Percentiles rank a stretch among this genome's conserved stretches.
phyloP scores from a whole-genome alignment of 495 filamentous ascomycete species.

The Penicillium cinerascens region DNA sequence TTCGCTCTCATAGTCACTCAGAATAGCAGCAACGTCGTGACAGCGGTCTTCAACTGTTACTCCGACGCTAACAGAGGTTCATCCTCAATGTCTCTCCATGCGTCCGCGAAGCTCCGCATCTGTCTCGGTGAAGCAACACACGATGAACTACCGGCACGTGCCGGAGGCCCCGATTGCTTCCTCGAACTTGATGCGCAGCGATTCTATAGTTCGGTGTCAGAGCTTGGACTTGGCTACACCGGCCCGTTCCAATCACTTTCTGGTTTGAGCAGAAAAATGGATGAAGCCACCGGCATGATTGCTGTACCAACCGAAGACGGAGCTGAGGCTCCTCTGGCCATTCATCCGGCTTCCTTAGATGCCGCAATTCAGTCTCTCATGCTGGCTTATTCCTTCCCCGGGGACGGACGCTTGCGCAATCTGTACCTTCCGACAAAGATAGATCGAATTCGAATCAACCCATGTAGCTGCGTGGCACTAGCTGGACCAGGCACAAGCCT shows the following conservation, averaged over 20 bases:
- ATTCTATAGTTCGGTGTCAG: slow-evolving; percentile 37
- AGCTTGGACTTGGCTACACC: slow-evolving; percentile 32
- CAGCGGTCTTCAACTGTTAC: slow-evolving; percentile 18
- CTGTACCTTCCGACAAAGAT: slow-evolving; percentile 31
- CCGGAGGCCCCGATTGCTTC: not conserved
- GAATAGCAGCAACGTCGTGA: not conserved
- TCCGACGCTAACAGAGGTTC: slow-evolving; percentile 18
- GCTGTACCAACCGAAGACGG: slow-evolving; percentile 7
- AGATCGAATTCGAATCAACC: slow-evolving; percentile 44
- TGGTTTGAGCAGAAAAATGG: slow-evolving; percentile 21
- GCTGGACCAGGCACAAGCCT: slow-evolving; percentile 10
- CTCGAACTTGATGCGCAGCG: slow-evolving; percentile 17
- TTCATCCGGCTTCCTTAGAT: slow-evolving; percentile 43
- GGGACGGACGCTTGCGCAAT: slow-evolving; percentile 25
- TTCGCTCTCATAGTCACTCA: slow-evolving; percentile 29
- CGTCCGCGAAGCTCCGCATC: slow-evolving; percentile 16
- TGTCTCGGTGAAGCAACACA: slow-evolving; percentile 5
- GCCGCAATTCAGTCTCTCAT: slow-evolving; percentile 41
- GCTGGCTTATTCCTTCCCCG: slow-evolving; percentile 36
- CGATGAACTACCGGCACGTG: slow-evolving; percentile 9
- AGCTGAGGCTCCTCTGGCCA: slow-evolving; percentile 1
- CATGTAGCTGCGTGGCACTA: slow-evolving; percentile 3
- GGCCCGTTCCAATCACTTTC: slow-evolving; percentile 27
- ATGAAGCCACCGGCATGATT: slow-evolving; percentile 20
- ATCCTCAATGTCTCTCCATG: slow-evolving; percentile 18